Percentiles rank a stretch among this genome's conserved stretches.
Evolutionary conservation across 1,284 basidiomycete genomes (phyloP).

Genomic region (Ceratobasidium sp.): DNA sequence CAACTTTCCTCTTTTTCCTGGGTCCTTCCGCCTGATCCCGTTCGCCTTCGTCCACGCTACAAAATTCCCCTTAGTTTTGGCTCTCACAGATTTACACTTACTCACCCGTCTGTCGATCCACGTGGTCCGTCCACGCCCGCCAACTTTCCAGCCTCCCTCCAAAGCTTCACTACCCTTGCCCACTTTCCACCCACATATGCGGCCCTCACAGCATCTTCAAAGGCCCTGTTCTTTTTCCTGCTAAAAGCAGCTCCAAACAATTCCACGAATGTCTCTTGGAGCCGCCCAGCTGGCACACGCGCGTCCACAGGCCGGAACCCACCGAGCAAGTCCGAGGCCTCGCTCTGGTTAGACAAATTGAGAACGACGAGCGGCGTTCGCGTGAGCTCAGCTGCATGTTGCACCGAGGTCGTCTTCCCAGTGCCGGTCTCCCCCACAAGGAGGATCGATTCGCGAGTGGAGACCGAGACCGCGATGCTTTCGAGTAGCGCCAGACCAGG

Average conservation of each 20-base stretch:
- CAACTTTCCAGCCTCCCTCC: conserved; percentile 81
- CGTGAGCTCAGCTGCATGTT: conserved; percentile 86
- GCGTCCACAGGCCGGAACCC: conserved; percentile 96
- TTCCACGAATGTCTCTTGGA: conserved; percentile 83
- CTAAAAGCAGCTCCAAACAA: conserved; percentile 93
- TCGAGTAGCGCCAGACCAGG: conserved; percentile 86
- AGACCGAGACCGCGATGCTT: conserved; percentile 80
- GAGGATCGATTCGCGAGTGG: conserved; percentile 84
- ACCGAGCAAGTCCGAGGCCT: conserved; percentile 93
- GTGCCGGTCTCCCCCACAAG: conserved; percentile 99
- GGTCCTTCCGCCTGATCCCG: conserved; percentile 57
- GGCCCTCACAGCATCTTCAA: conserved; percentile 85
- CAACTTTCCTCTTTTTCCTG: conserved; percentile 53
- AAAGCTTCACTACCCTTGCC: conserved; percentile 84
- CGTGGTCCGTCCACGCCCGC: conserved; percentile 52
- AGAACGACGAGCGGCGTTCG: conserved; percentile 84
- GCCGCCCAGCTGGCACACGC: conserved; percentile 75
- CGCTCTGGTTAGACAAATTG: conserved; percentile 97
- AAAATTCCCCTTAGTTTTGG: conserved; percentile 49
- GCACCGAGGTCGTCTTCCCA: conserved; percentile 95
- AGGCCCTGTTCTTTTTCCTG: conserved; percentile 88
- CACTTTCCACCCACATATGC: conserved; percentile 87
- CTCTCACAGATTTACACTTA: conserved; percentile 49
- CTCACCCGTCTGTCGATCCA: conserved; percentile 44
- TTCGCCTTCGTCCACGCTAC: conserved; percentile 61